Evolutionary conservation across 257 asterid species (phyloP).

Genomic region (Echites panduratus): DNA sequence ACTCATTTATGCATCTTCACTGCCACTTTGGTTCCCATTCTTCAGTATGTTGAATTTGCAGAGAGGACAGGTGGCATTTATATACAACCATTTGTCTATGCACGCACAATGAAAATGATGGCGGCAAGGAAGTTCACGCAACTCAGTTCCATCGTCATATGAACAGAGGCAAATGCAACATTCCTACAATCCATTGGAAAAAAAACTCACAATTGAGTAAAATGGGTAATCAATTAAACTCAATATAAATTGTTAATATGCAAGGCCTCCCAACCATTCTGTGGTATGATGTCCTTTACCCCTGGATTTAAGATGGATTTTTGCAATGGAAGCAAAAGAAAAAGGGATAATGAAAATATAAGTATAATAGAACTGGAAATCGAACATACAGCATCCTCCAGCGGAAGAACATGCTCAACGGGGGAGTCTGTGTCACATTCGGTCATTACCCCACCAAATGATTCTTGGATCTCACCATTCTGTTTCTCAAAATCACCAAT

Average conservation of each 20-base stretch:
- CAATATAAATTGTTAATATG: not conserved
- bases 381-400: conserved; percentile 80
- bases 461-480: conserved; percentile 85
- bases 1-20: conserved; percentile 56
- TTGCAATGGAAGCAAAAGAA: not conserved
- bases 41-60: conserved; percentile 92
- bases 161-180: conserved; percentile 89
- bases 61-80: conserved; percentile 91
- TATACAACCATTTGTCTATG: conserved; percentile 94
- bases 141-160: conserved; percentile 84
- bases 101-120: conserved; percentile 89
- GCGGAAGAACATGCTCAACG: conserved; percentile 71
- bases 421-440: conserved; percentile 76
- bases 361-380: not conserved
- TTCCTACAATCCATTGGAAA: conserved; percentile 47
- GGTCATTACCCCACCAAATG: conserved; percentile 90
- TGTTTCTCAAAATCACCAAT: conserved; percentile 91
- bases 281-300: not conserved
- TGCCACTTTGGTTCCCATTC: conserved; percentile 51
- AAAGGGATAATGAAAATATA: not conserved
- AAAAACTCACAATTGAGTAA: not conserved
- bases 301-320: not conserved
- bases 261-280: not conserved
- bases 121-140: conserved; percentile 93
- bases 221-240: not conserved